Evolutionary conservation across 225 moss, liverwort and hornwort genomes (phyloP).

Genomic region (Sphagnum contortum): DNA sequence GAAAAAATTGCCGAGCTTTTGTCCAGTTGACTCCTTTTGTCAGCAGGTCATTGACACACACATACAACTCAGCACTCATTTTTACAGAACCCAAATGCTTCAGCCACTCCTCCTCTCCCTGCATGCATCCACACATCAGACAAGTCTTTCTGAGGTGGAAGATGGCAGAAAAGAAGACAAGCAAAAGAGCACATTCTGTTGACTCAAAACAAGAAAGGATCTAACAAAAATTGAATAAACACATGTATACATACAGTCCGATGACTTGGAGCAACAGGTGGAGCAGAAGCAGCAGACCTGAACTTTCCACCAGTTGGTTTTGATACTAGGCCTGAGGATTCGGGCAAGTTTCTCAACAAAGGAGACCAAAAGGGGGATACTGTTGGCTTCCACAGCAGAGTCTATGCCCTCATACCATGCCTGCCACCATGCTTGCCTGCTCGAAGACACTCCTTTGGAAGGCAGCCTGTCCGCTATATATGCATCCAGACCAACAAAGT

Average conservation of each 20-base stretch:
- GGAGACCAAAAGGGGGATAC: slow-evolving; percentile 21
- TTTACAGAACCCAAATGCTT: slow-evolving; percentile 11
- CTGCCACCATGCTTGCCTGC: slow-evolving; percentile 26
- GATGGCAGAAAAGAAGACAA: too few species aligned
- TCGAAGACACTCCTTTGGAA: slow-evolving; percentile 28
- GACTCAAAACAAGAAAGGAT: too few species aligned
- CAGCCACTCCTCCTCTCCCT: slow-evolving; percentile 5
- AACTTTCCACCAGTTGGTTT: slow-evolving; percentile 30
- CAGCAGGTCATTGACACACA: slow-evolving; percentile 8
- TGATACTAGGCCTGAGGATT: slow-evolving; percentile 27
- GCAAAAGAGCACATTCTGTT: too few species aligned
- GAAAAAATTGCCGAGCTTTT: slow-evolving; percentile 21
- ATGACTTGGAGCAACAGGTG: not conserved
- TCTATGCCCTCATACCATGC: slow-evolving; percentile 19
- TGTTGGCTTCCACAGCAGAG: slow-evolving; percentile 26
- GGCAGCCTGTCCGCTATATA: slow-evolving; percentile 27
- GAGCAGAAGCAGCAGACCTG: slow-evolving; percentile 12
- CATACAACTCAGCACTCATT: slow-evolving; percentile 13
- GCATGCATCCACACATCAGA: too few species aligned
- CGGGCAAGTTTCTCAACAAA: slow-evolving; percentile 21
- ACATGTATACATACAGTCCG: too few species aligned
- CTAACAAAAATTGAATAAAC: too few species aligned
- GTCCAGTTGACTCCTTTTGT: slow-evolving; percentile 13
- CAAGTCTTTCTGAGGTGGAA: too few species aligned
- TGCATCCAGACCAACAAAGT: too few species aligned